Evolutionary conservation across 2,329 filamentous ascomycete genomes (phyloP).

Genomic region (Phialophora macrospora): DNA sequence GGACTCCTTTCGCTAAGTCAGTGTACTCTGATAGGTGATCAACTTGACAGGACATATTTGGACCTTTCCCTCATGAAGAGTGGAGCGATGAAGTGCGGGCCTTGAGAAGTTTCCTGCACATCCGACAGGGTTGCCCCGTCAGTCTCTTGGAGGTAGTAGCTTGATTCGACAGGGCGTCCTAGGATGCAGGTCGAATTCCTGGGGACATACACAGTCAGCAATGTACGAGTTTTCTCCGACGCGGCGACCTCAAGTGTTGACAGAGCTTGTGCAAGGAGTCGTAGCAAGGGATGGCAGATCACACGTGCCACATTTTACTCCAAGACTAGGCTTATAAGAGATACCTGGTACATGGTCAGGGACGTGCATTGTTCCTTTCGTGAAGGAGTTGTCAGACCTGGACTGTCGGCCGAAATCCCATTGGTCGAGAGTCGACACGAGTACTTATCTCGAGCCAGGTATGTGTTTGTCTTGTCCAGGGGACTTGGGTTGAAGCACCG

Average conservation of each 20-base stretch:
- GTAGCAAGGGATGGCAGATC: slow-evolving; percentile 4
- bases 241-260: not conserved
- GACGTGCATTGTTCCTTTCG: not conserved
- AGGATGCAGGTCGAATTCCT: not conserved
- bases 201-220: not conserved
- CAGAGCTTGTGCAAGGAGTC: not conserved
- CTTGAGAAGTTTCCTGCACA: not conserved
- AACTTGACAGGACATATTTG: not conserved
- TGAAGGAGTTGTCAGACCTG: not conserved
- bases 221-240: not conserved
- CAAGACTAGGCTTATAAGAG: not conserved
- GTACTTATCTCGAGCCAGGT: not conserved
- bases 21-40: not conserved
- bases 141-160: not conserved
- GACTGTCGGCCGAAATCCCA: not conserved
- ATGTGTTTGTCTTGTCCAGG: not conserved
- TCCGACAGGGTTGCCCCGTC: slow-evolving; percentile 1
- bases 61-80: not conserved
- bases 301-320: not conserved
- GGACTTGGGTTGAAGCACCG: not conserved
- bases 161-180: not conserved
- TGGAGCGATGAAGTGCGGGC: not conserved
- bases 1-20: not conserved
- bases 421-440: not conserved
- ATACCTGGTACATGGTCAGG: not conserved